phyloP scores from a whole-genome alignment of 2,329 filamentous ascomycete genomes.

The Colletotrichum lentis region DNA sequence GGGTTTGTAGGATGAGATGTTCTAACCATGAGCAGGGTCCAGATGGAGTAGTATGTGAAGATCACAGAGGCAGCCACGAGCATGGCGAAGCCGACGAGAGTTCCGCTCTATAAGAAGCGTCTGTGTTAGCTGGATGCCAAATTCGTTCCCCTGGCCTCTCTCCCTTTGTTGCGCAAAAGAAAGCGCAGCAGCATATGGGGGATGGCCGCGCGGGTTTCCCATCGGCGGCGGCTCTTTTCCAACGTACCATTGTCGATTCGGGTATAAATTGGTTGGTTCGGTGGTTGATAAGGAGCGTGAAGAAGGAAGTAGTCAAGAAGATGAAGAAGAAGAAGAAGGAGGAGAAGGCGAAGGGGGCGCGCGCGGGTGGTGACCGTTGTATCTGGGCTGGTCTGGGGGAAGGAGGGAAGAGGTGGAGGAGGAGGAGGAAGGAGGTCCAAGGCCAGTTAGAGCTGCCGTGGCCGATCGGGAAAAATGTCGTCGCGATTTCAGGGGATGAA shows the following conservation, averaged over 20 bases:
- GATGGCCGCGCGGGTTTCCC: background rate
- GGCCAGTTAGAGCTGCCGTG: conserved; percentile 18
- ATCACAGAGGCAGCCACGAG: conserved; percentile 71
- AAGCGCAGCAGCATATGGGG: conserved; percentile 13
- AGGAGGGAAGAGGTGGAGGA: conserved; percentile 8
- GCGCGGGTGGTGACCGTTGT: background rate
- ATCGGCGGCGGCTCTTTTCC: conserved; percentile 3
- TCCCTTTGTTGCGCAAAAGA: conserved; percentile 24
- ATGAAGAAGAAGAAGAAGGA: no score
- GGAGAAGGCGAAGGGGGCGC: background rate
- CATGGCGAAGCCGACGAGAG: conserved; percentile 75
- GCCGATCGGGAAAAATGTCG: conserved; percentile 36
- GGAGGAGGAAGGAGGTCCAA: conserved; percentile 3
- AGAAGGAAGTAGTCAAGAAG: conserved; percentile 4
- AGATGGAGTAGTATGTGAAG: conserved; percentile 91
- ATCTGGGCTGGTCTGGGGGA: background rate
- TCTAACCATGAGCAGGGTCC: conserved; percentile 94
- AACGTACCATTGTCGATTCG: conserved; percentile 45
- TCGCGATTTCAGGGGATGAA: conserved; percentile 38
- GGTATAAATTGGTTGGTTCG: background rate
- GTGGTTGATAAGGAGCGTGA: conserved; percentile 28
- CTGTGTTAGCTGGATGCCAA: conserved; percentile 16
- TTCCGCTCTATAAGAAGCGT: conserved; percentile 76
- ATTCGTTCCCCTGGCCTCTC: background rate
- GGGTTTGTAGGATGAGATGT: conserved; percentile 12